Base-by-base conservation (phyloP, 257 asterid species). In the Henckelia pumila region DNA sequence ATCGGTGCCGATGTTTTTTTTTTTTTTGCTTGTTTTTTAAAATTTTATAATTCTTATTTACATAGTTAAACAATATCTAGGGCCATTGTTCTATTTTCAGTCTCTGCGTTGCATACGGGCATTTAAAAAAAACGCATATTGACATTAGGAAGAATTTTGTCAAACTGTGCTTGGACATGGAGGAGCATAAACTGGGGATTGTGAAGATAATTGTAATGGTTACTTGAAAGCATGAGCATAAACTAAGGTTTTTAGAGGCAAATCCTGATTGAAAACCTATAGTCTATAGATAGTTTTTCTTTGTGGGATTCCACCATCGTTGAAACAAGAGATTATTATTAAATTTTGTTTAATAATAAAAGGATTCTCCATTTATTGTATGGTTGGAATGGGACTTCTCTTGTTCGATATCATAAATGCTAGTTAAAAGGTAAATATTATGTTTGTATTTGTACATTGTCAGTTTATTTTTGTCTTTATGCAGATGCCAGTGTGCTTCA, bases 401-500 rank as follows among this genome's bases (percentile, higher is more conserved):
- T 62, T 8, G 67, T 24, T 35, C 35, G 40, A 59, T 22, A 59
- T 19, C 64, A 25, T 19, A 35, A 35, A 35, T 62, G 17, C 55
- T 30, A 32, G 20, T 44, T 16, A 44, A 44, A 44, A 44, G 53
- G 53, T 8, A 13, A 5, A 44, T 44, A 3, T 44, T 2, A 44
- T 14, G 53, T 2, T 16, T 44, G 37, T 62, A 21, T 56, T 59
- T 69, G 49, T 62, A 10, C 32, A 16, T 71, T 50, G 22, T 60
- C 22, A 32, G 17, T 30, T 71, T 40, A 24, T 19, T 20, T 40
- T 55, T 71, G 71, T 4, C 47, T 68, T 72, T 26, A 26, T 78
- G 79, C 82, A 91, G 99, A 88, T 53, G 96, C 80, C 70, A 81
- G 80, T 83, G 86, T 87, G 70, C 80, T 94, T 75, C 96, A 87